A percentile compares a stretch with the other conserved stretches of the same genome.
Evolutionary conservation across 352 stramenopile species (phyloP).

Genomic region (Phytophthora nicotianae): DNA sequence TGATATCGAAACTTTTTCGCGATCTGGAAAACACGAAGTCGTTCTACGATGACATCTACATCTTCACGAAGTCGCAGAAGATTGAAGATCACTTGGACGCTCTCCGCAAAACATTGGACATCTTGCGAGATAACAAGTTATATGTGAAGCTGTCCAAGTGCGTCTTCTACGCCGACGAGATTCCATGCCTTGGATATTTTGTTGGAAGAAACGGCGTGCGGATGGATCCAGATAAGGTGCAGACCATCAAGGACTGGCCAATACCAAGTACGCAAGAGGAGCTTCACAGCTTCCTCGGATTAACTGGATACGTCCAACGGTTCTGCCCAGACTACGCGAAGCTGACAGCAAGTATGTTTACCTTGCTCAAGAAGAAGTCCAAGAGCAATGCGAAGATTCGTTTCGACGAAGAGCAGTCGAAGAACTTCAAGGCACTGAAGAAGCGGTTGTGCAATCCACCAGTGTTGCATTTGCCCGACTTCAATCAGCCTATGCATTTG

Average conservation of each 20-base stretch:
- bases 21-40: constrained; percentile 4
- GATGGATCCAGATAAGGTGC: constrained; percentile 10
- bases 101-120: constrained; percentile 1
- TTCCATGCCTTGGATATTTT: constrained; percentile 3
- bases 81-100: constrained; percentile 9
- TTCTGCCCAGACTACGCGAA: constrained; percentile 8
- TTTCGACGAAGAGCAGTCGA: neutral
- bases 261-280: constrained; percentile 1
- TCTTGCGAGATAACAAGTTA: constrained; percentile 5
- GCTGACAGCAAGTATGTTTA: neutral
- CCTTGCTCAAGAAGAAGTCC: constrained; percentile 2
- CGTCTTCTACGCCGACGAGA: constrained; percentile 2
- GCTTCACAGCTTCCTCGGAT: constrained; percentile 2
- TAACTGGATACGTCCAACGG: constrained; percentile 2
- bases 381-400: neutral
- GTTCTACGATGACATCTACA: constrained; percentile 15
- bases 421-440: neutral
- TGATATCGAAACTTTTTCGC: constrained; percentile 8
- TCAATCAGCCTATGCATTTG: neutral
- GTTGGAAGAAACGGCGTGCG: constrained; percentile 5
- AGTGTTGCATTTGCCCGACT: constrained; percentile 2
- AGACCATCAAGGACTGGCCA: constrained; percentile 5
- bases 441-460: neutral
- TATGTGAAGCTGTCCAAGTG: constrained; percentile 15
- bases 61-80: constrained; percentile 1